Base-by-base conservation (phyloP, 352 stramenopile species). In the Phytophthora parvispora region DNA sequence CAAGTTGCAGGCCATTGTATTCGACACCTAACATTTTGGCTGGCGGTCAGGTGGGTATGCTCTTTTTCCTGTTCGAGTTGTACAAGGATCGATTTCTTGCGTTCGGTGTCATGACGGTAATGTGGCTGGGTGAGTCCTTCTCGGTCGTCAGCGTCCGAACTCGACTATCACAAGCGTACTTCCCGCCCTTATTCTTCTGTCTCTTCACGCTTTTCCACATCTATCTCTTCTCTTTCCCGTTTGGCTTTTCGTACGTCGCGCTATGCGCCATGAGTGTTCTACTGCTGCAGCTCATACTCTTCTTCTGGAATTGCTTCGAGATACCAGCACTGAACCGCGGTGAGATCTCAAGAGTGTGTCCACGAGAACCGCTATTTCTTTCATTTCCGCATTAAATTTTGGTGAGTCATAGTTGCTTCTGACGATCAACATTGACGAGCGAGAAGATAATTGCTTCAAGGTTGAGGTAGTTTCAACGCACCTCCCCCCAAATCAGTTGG, bases 21-120 rank as follows among this genome's bases (percentile, higher is more conserved):
- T n/a, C n/a, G n/a, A n/a, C n/a, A 42, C 12, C 20, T 64, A 18
- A 48, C 2, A 25, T 45, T 36, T 36, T 24, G 31, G 13, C 10
- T 47, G 12, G 24, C 13, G 6, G 28, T 7, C 56, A 93, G 86
- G 75, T 99, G 13, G 97, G 97, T 2, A 98, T 99, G 78, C 81
- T 98, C 24, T 99, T 98, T 66, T 99, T 99, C 77, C 64, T 99
- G 31, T 97, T 98, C 72, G 96, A 99, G 68, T 83, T 97, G 55
- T 99, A 99, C 84, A 91, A 94, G 47, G 95, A 99, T 73, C 90
- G 92, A 13, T 62, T 98, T 5, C 62, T 98, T 8, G 92, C 95
- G 1, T 97, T 98, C 75, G 82, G 91, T 31, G 82, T 98, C 34
- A 83, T 98, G 61, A 88, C 77, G 20, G 75, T 98, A 31, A 88